These are phyloP conservation scores for Cinnamomum micranthum DNA, from an alignment of 164 flowering plant species.

Conservation along the genomic window DNA sequence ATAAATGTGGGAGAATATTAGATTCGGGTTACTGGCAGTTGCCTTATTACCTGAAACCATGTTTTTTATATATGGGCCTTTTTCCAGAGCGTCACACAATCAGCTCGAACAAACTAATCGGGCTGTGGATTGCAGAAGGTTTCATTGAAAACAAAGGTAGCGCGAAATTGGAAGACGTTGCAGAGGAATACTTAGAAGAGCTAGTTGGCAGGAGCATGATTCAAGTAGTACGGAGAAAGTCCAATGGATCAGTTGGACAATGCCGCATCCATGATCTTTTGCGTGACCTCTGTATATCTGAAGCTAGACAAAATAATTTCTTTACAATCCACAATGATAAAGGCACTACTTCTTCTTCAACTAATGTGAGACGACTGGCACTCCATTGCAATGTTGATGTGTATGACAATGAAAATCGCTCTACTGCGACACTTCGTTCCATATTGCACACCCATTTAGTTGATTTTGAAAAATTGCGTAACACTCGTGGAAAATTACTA, in stretches of 20 bases:
- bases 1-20: conserved; percentile 24
- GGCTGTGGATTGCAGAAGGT: conserved; percentile 57
- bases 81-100: conserved; percentile 44
- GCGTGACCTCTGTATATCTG: background rate
- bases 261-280: conserved; percentile 47
- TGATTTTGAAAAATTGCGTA: too few relatives aligned
- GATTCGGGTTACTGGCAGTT: conserved; percentile 47
- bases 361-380: too few relatives aligned
- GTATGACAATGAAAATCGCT: too few relatives aligned
- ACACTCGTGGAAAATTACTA: too few relatives aligned
- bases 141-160: conserved; percentile 30
- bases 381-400: too few relatives aligned
- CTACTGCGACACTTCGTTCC: too few relatives aligned
- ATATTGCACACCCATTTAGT: too few relatives aligned
- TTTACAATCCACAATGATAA: too few relatives aligned
- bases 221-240: conserved; percentile 35
- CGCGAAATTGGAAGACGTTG: conserved; percentile 27
- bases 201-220: conserved; percentile 40
- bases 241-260: conserved; percentile 24
- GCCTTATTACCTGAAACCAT: conserved; percentile 36
- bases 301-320: background rate
- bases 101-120: conserved; percentile 26
- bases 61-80: conserved; percentile 41
- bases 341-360: too few relatives aligned
- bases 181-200: conserved; percentile 40